Percentiles rank a stretch among this genome's conserved stretches.
These are phyloP conservation scores for Klebsormidium nitens DNA, from an alignment of 139 green algal genomes.

Conservation along the genomic window DNA sequence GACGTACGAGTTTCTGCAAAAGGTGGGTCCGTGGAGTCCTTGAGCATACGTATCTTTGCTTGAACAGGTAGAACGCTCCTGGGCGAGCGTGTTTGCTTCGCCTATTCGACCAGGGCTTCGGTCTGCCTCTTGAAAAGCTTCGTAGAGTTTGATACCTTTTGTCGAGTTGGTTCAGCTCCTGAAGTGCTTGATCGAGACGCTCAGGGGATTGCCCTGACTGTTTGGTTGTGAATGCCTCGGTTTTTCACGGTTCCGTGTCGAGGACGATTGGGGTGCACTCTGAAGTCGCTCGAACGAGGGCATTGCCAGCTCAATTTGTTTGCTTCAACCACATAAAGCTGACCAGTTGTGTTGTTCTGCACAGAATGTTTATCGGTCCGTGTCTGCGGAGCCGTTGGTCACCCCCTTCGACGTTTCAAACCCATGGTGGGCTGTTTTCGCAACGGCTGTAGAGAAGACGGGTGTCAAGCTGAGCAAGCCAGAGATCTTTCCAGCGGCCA, in stretches of 20 bases:
- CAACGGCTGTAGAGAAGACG: neutral
- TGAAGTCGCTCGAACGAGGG: neutral
- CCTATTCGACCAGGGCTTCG: neutral
- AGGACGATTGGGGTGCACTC: too few species aligned
- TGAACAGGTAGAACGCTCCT: neutral
- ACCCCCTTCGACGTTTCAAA: neutral
- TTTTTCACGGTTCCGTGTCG: too few species aligned
- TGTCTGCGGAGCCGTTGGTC: neutral
- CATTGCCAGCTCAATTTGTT: neutral
- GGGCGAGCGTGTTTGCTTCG: neutral
- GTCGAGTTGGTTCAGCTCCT: neutral
- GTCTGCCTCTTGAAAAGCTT: too few species aligned
- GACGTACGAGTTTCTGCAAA: neutral
- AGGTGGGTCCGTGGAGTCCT: neutral
- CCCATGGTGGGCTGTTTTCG: slow-evolving; percentile 11
- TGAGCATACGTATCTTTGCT: neutral
- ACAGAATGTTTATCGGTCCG: neutral
- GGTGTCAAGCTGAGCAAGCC: neutral
- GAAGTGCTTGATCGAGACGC: neutral
- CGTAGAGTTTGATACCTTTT: too few species aligned
- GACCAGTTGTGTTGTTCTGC: slow-evolving; percentile 1
- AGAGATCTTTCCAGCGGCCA: slow-evolving; percentile 12
- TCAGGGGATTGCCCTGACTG: neutral
- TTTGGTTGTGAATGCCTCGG: neutral
- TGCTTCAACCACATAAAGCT: too few species aligned